A percentile compares a stretch with the other conserved stretches of the same genome.
Evolutionary conservation across 768 basidiomycete species (phyloP).

Genomic region (Agaricus sinodeliciosus): DNA sequence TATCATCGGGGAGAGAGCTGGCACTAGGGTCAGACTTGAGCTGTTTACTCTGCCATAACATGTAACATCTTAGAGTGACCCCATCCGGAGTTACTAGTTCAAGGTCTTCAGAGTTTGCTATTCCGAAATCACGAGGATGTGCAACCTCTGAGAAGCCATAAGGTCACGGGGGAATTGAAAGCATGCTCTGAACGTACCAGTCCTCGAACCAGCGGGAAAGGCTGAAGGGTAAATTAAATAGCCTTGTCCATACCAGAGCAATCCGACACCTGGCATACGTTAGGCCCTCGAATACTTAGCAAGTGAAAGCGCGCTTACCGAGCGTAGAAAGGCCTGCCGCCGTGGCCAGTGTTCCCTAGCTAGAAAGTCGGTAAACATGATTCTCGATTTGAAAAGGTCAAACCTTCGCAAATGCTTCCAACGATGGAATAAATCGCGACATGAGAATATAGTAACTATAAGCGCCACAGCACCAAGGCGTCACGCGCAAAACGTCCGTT

Average conservation of each 20-base stretch:
- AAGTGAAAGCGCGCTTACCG: slow-evolving; percentile 25
- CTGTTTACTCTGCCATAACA: slow-evolving; percentile 60
- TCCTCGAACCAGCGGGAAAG: slow-evolving; percentile 71
- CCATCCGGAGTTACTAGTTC: slow-evolving; percentile 67
- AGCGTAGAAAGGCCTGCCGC: slow-evolving; percentile 52
- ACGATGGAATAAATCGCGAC: slow-evolving; percentile 34
- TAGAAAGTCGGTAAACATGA: neutral
- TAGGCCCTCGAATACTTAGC: slow-evolving; percentile 3
- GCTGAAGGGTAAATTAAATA: slow-evolving; percentile 88
- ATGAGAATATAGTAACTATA: slow-evolving; percentile 12
- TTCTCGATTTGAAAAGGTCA: neutral
- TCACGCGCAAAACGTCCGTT: neutral
- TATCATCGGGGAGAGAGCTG: slow-evolving; percentile 18
- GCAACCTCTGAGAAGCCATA: slow-evolving; percentile 50
- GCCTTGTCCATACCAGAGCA: slow-evolving; percentile 83
- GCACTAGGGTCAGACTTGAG: slow-evolving; percentile 30
- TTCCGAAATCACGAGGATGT: slow-evolving; percentile 57
- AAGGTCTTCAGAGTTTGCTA: slow-evolving; percentile 67
- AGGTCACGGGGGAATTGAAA: neutral
- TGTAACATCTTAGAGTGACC: slow-evolving; percentile 66
- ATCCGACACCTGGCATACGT: slow-evolving; percentile 46
- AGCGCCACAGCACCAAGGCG: too few species aligned
- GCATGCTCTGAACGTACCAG: slow-evolving; percentile 34
- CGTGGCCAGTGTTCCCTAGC: slow-evolving; percentile 48
- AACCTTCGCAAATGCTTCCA: slow-evolving; percentile 44